These are phyloP conservation scores for Lanmaoa pseudosensibilis DNA, from an alignment of 768 basidiomycete genomes.

Conservation along the genomic window DNA sequence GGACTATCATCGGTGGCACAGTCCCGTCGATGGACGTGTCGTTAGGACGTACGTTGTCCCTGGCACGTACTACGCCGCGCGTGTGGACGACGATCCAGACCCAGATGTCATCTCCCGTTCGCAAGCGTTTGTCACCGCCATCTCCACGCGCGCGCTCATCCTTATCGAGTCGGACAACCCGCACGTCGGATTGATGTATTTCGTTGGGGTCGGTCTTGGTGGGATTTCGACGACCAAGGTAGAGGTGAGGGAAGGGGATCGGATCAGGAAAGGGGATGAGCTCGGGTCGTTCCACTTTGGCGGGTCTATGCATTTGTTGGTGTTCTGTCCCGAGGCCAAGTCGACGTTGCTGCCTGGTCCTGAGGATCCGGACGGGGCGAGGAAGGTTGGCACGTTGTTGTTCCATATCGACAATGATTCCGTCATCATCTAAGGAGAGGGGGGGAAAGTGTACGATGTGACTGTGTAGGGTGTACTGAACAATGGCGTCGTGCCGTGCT, in stretches of 20 bases:
- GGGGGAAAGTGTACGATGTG: too few species aligned
- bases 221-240: constrained; percentile 63
- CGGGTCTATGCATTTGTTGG: constrained; percentile 49
- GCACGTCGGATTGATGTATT: constrained; percentile 55
- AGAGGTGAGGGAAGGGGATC: constrained; percentile 46
- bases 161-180: constrained; percentile 59
- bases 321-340: constrained; percentile 42
- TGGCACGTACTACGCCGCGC: constrained; percentile 50
- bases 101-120: not conserved
- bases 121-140: constrained; percentile 45
- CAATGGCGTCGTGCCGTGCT: too few species aligned
- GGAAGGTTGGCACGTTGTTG: constrained; percentile 18
- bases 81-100: constrained; percentile 28
- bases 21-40: constrained; percentile 51
- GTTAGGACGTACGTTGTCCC: constrained; percentile 43
- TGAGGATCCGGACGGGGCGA: not conserved
- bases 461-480: too few species aligned
- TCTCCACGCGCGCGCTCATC: constrained; percentile 55
- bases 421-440: not conserved
- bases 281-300: constrained; percentile 67
- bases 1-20: constrained; percentile 65
- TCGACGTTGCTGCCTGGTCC: constrained; percentile 19
- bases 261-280: constrained; percentile 53
- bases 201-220: constrained; percentile 59
- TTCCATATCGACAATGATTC: constrained; percentile 14